Evolutionary conservation across 2,329 filamentous ascomycete species (phyloP).

Genomic region (Penicillium rolfsii): DNA sequence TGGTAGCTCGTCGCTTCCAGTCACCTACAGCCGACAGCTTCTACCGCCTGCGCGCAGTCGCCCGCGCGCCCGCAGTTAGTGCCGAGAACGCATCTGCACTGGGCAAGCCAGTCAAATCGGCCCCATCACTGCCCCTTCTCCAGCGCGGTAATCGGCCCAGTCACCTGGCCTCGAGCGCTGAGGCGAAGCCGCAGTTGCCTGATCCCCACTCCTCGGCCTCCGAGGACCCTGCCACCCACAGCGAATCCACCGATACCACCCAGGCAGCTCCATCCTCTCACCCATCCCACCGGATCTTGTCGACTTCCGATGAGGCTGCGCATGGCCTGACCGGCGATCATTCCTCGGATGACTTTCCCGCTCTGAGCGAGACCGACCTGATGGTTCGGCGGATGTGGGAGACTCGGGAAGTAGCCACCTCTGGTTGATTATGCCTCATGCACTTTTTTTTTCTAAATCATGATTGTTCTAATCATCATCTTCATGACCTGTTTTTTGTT

Average conservation of each 20-base stretch:
- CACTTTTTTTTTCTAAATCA: slow-evolving; percentile 4
- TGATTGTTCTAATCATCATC: slow-evolving; percentile 17
- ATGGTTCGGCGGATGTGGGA: slow-evolving; percentile 51
- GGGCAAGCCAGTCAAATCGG: slow-evolving; percentile 40
- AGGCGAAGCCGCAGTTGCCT: slow-evolving; percentile 30
- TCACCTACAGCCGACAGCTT: slow-evolving; percentile 50
- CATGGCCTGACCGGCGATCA: slow-evolving; percentile 28
- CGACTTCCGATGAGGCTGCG: slow-evolving; percentile 39
- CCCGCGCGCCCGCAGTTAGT: slow-evolving; percentile 23
- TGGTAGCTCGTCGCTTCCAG: slow-evolving; percentile 51
- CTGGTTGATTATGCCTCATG: slow-evolving; percentile 30
- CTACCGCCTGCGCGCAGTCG: slow-evolving; percentile 39
- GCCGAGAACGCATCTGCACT: slow-evolving; percentile 28
- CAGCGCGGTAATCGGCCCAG: slow-evolving; percentile 30
- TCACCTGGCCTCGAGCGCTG: slow-evolving; percentile 27
- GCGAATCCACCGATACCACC: slow-evolving; percentile 29
- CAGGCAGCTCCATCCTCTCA: slow-evolving; percentile 33
- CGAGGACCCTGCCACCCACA: slow-evolving; percentile 37
- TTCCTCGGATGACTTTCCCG: slow-evolving; percentile 30
- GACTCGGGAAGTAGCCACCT: slow-evolving; percentile 45
- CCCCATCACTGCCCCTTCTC: slow-evolving; percentile 38
- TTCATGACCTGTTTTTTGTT: slow-evolving; percentile 21
- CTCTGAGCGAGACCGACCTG: slow-evolving; percentile 41
- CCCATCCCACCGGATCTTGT: slow-evolving; percentile 40
- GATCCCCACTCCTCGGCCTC: slow-evolving; percentile 32